Evolutionary conservation across 2,329 filamentous ascomycete genomes (phyloP).

Genomic region (Verticillium nubilum): DNA sequence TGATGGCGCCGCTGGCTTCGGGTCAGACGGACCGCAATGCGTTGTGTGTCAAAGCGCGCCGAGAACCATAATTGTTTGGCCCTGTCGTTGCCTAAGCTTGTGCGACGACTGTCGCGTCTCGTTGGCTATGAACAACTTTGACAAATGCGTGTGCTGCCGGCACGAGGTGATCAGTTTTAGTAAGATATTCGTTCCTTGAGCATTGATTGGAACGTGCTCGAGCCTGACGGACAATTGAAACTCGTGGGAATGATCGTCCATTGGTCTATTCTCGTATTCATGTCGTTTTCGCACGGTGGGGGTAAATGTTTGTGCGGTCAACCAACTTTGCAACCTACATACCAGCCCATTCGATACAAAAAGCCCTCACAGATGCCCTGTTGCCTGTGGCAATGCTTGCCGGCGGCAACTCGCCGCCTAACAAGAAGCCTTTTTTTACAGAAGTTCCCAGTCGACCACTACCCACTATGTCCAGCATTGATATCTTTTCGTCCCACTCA

Average conservation of each 20-base stretch:
- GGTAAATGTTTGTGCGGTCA: no score
- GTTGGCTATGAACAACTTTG: conserved; percentile 94
- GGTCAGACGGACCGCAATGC: conserved; percentile 70
- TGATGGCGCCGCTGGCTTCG: conserved; percentile 67
- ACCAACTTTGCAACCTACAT: conserved; percentile 50
- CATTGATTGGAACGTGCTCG: not conserved
- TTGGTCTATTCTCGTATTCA: no score
- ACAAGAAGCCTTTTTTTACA: conserved; percentile 91
- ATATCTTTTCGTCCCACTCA: conserved; percentile 82
- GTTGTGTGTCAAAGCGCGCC: conserved; percentile 89
- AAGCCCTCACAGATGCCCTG: conserved; percentile 54
- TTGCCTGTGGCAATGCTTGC: conserved; percentile 25
- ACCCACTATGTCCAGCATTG: conserved; percentile 77
- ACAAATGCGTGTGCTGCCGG: conserved; percentile 91
- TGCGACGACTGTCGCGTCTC: conserved; percentile 95
- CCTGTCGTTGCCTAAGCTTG: conserved; percentile 86
- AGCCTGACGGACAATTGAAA: not conserved
- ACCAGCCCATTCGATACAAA: conserved; percentile 89
- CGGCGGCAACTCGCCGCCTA: conserved; percentile 60
- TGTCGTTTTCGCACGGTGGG: no score
- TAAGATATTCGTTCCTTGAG: conserved; percentile 77
- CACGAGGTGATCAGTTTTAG: conserved; percentile 86
- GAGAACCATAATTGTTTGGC: conserved; percentile 90
- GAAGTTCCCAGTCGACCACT: conserved; percentile 86
- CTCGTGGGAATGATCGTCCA: no score